Conservation (phyloP, 306 rosid species). For the Ormosia semicastrata region DNA sequence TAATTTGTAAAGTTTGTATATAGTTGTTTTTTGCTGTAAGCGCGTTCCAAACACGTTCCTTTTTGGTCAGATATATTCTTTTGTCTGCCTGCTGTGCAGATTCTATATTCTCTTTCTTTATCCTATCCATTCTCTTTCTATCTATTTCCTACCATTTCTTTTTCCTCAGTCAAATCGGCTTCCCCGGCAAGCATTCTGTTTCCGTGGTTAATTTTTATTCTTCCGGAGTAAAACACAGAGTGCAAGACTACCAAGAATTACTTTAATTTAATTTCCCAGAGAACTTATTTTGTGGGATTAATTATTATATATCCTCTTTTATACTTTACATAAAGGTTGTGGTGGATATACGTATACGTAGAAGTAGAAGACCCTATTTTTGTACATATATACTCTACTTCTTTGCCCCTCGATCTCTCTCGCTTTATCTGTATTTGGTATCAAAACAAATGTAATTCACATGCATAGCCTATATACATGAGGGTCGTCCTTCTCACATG, state of each 20-base stretch:
- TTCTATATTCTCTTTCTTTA: conserved; percentile 23
- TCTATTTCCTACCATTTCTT: conserved; percentile 11
- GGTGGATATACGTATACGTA: background rate
- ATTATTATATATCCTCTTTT: background rate
- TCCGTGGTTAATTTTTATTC: background rate
- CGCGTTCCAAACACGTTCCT: conserved; percentile 27
- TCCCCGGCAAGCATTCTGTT: background rate
- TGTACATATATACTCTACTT: background rate
- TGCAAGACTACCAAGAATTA: background rate
- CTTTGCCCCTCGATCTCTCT: background rate
- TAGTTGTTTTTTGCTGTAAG: conserved; percentile 15
- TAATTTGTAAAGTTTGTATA: conserved; percentile 7
- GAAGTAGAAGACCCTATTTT: background rate
- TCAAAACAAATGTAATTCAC: conserved; percentile 27
- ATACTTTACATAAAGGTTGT: background rate
- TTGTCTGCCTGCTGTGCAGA: conserved; percentile 16
- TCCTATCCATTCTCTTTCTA: background rate
- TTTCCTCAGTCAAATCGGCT: background rate
- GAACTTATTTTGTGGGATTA: background rate
- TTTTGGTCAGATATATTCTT: background rate
- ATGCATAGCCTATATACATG: conserved; percentile 27
- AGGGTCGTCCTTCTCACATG: conserved; percentile 21
- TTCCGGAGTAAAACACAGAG: background rate
- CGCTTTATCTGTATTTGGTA: background rate
- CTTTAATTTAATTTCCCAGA: background rate